Conservation (phyloP, 441 rosid species). For the Eugenia klotzschiana region DNA sequence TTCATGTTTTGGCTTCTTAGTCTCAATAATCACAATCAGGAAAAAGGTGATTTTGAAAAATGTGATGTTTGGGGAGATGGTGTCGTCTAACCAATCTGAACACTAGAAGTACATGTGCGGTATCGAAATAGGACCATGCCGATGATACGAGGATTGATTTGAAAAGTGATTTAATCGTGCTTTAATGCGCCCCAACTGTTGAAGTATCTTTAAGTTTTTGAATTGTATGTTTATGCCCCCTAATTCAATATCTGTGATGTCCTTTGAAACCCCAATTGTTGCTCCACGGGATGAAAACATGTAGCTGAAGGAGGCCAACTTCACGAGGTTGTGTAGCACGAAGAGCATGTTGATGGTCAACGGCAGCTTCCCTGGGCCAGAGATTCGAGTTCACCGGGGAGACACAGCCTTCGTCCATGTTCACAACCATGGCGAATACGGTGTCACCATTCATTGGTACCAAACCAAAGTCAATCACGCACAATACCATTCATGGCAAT, state of each 20-base stretch:
- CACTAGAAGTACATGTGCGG: background rate
- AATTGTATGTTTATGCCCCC: too few relatives aligned
- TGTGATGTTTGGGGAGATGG: background rate
- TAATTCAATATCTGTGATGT: background rate
- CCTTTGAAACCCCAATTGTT: background rate
- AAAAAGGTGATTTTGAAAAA: background rate
- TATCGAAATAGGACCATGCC: background rate
- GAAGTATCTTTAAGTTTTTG: background rate
- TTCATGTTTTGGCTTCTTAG: too few relatives aligned
- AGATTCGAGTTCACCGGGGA: slow-evolving; percentile 1
- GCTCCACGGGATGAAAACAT: background rate
- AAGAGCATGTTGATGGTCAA: slow-evolving; percentile 8
- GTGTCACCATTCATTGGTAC: slow-evolving; percentile 14
- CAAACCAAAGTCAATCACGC: background rate
- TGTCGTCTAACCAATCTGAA: background rate
- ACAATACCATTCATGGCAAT: background rate
- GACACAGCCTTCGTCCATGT: slow-evolving; percentile 6
- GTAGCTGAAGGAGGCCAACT: slow-evolving; percentile 6
- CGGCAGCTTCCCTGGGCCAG: slow-evolving; percentile 13
- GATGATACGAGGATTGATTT: background rate
- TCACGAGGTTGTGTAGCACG: slow-evolving; percentile 6
- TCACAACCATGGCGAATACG: slow-evolving; percentile 3
- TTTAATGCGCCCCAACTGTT: background rate
- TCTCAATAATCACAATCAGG: too few relatives aligned
- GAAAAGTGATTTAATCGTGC: background rate